Base-by-base conservation (phyloP, 768 basidiomycete species). In the Phanerodontia chrysosporium region DNA sequence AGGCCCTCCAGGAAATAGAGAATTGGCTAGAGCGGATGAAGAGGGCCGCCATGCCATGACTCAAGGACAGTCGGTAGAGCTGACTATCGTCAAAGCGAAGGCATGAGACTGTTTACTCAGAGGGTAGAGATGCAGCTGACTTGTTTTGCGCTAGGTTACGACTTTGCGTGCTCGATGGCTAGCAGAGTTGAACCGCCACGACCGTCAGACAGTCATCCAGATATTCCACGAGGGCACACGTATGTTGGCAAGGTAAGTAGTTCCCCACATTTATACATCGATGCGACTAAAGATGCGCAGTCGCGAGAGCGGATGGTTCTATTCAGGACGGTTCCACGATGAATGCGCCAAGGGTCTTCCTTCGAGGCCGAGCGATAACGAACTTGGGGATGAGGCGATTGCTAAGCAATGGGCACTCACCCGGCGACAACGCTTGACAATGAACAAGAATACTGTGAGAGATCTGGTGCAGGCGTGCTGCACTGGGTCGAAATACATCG, bases 401-500 rank as follows among this genome's bases (percentile, higher is more conserved):
- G 30, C 42, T 3, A 24, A 46, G 45, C n/a, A 46, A 22, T 21
- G 21, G 25, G 25, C 3, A 21, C 45, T 46, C 3, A 46, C 48
- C n/a, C 28, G 25, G 7, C 1, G 16, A 25, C 13, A 39, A 49
- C 29, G n/a, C 22, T 7, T 53, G 52, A 42, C 6, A 58, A 85
- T 91, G 87, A 83, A 83, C 65, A 62, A 79, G 6, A 79, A 82
- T 55, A 88, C 90, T 21, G 72, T 94, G 66, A 78, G 79, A 67
- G 76, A 81, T 62, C 96, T 87, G 62, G 77, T 80, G 2, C 83
- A 78, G 61, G 89, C 95, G 1, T 84, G 95, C 48, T 77, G 78
- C 66, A 75, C 80, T 67, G 97, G 97, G 18, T 92, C 95, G 36
- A 99, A 99, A 77, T 97, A 89, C 70, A 87, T 96, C 24, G 98